Conservation (phyloP, 2,329 filamentous ascomycete genomes). For the Cercospora beticola region DNA sequence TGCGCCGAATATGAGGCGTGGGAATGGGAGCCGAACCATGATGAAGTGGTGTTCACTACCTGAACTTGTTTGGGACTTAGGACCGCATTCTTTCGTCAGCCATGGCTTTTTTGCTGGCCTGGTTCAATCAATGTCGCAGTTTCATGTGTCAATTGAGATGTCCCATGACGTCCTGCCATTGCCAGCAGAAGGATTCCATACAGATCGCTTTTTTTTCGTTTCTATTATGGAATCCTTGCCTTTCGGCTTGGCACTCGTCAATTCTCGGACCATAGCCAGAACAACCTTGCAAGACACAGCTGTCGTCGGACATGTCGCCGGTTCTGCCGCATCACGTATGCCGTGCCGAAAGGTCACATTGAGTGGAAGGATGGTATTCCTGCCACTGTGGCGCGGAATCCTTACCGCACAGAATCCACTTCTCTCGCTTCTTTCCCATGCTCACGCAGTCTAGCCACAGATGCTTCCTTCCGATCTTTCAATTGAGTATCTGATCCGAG, state of each 20-base stretch:
- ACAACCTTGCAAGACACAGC: neutral
- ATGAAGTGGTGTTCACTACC: neutral
- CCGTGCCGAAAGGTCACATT: neutral
- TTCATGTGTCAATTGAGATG: neutral
- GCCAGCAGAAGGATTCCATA: neutral
- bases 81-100: neutral
- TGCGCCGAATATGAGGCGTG: slow-evolving; percentile 6
- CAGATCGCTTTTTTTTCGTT: neutral
- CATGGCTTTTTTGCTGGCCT: neutral
- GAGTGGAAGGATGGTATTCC: neutral
- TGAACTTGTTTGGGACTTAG: neutral
- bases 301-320: neutral
- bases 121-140: neutral
- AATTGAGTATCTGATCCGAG: neutral
- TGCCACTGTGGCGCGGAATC: neutral
- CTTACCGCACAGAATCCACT: neutral
- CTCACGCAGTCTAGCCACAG: neutral
- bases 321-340: neutral
- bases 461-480: neutral
- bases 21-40: neutral
- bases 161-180: neutral
- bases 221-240: neutral
- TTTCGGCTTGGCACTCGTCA: neutral
- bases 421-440: neutral
- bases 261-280: neutral